Base-by-base conservation (phyloP, 192 early-diverging fungal genomes). In the Allomyces macrogynus region DNA sequence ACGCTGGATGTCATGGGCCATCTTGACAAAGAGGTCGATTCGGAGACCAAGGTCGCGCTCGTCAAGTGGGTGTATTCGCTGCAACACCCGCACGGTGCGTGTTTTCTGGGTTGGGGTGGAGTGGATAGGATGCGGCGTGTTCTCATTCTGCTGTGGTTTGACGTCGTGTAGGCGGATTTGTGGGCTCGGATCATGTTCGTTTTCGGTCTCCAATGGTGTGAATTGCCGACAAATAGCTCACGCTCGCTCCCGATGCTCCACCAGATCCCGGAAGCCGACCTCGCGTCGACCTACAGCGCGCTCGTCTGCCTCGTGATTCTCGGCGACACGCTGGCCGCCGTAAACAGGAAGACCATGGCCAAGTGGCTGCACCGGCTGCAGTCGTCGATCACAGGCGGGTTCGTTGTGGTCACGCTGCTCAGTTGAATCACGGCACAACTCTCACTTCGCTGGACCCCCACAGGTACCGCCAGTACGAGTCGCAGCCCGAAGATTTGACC, bases 211-310 rank as follows among this genome's bases (percentile, higher is more conserved):
- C 16, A 20, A 3, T 2, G 3, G 5, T 20, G 9, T 20, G 49
- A n/a, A 14, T 57, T 7, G 32, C 7, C 32, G 32, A 40, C 32
- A 7, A 40, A 0, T 0, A 40, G 32, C 32, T 40, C 32, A 40
- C 7, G 32, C 32, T 7, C 7, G 32, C 32, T 40, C 32, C 32
- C 32, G 32, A 7, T 7, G 32, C 32, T 8, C 3, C 7, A 3
- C 32, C 32, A 57, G 49, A 14, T 57, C 49, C 12, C 49, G 16
- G 49, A 57, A 9, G 77, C 77, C 60, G 83, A 89, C 71, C 68
- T 89, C 26, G 84, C 88, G 23, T 82, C 81, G 54, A 97, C 97
- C 0, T 99, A 99, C 73, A 90, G 91, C 2, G 95, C 95, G 1
- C 73, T 99, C 25, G 67, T 79, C 8, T 72, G 72, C 60, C 77